Conservation (phyloP, 148 eudicot genomes). For the Rhododendron simsii region DNA sequence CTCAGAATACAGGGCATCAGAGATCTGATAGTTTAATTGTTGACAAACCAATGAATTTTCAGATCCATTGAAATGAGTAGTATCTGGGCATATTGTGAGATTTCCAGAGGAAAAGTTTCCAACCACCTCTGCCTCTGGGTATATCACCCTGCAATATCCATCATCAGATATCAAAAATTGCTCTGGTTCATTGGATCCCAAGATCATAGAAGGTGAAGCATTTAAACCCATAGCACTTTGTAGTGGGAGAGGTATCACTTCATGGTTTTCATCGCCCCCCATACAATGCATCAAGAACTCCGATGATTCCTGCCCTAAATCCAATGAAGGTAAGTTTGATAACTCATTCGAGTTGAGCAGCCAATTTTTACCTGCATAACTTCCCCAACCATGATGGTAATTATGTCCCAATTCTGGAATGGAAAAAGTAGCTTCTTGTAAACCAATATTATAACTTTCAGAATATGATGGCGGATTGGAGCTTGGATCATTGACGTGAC, state of each 20-base stretch:
- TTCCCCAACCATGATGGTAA: slow-evolving; percentile 34
- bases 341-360: slow-evolving; percentile 32
- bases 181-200: slow-evolving; percentile 23
- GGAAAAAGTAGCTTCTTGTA: slow-evolving; percentile 40
- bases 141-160: slow-evolving; percentile 24
- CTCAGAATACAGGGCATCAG: slow-evolving; percentile 31
- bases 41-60: slow-evolving; percentile 31
- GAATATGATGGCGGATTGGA: slow-evolving; percentile 39
- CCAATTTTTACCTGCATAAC: slow-evolving; percentile 34
- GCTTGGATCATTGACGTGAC: slow-evolving; percentile 32
- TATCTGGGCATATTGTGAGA: slow-evolving; percentile 22
- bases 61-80: slow-evolving; percentile 28
- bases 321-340: slow-evolving; percentile 36
- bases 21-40: slow-evolving; percentile 38
- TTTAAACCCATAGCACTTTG: slow-evolving; percentile 22
- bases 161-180: slow-evolving; percentile 24
- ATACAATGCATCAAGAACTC: slow-evolving; percentile 34
- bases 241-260: slow-evolving; percentile 24
- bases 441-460: slow-evolving; percentile 32
- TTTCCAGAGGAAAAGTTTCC: slow-evolving; percentile 22
- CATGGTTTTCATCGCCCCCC: slow-evolving; percentile 25
- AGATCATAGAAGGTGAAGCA: slow-evolving; percentile 22
- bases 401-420: slow-evolving; percentile 47
- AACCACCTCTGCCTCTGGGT: slow-evolving; percentile 22
- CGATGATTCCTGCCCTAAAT: slow-evolving; percentile 42